A percentile compares a stretch with the other conserved stretches of the same genome.
phyloP scores from a whole-genome alignment of 768 basidiomycete genomes.

The Xanthoconium stramineum region DNA sequence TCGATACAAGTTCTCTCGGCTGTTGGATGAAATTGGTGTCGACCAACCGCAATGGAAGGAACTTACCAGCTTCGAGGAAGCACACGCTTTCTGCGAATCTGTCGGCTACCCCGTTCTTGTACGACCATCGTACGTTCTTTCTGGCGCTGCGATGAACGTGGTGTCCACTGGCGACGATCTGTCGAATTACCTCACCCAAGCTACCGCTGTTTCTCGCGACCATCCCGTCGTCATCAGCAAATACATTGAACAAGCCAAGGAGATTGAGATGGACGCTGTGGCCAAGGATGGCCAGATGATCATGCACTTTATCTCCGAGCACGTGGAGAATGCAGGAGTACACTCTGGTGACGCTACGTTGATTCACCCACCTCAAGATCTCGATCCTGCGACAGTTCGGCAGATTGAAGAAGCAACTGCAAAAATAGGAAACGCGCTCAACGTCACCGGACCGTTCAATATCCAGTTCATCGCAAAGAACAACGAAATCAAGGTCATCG shows the following conservation, averaged over 20 bases:
- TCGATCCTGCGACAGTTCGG: slow-evolving; percentile 93
- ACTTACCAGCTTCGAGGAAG: slow-evolving; percentile 86
- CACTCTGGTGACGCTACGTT: slow-evolving; percentile 98
- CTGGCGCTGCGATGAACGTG: slow-evolving; percentile 99
- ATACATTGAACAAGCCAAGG: slow-evolving; percentile 99
- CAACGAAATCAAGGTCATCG: slow-evolving; percentile 99
- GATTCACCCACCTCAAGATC: slow-evolving; percentile 96
- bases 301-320: slow-evolving; percentile 99
- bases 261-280: slow-evolving; percentile 99
- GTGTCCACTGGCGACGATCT: slow-evolving; percentile 92
- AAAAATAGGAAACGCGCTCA: slow-evolving; percentile 96
- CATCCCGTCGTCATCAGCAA: slow-evolving; percentile 98
- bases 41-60: slow-evolving; percentile 99
- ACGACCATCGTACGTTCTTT: slow-evolving; percentile 97
- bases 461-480: slow-evolving; percentile 99
- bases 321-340: slow-evolving; percentile 98
- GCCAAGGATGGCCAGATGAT: slow-evolving; percentile 97
- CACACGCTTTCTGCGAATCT: slow-evolving; percentile 82
- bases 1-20: slow-evolving; percentile 97
- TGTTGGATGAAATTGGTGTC: slow-evolving; percentile 96
- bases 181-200: slow-evolving; percentile 88
- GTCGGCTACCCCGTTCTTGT: slow-evolving; percentile 97
- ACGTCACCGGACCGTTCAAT: slow-evolving; percentile 98
- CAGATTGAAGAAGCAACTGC: slow-evolving; percentile 96
- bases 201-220: slow-evolving; percentile 92